Conservation (phyloP, 805 yeast species). For the Pichia thaimueangensis region DNA sequence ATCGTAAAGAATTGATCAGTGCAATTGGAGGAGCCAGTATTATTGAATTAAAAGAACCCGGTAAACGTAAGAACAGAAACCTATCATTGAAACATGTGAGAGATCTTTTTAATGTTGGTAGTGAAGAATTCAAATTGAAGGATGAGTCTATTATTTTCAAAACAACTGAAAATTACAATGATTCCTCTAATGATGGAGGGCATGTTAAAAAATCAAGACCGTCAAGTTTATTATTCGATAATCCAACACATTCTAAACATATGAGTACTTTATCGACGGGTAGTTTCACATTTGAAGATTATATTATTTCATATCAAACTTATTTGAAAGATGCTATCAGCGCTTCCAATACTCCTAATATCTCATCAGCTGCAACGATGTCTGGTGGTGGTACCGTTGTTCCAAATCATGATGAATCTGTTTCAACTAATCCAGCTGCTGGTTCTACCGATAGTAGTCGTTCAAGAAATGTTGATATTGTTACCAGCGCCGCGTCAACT, state of each 20-base stretch:
- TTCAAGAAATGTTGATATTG: conserved; percentile 19
- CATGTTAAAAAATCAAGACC: conserved; percentile 25
- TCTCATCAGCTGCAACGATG: no score
- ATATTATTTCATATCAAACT: conserved; percentile 20
- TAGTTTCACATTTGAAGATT: conserved; percentile 30
- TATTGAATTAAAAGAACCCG: conserved; percentile 6
- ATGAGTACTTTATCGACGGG: conserved; percentile 31
- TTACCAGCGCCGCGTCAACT: conserved; percentile 57
- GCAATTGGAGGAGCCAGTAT: conserved; percentile 39
- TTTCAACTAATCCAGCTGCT: not conserved
- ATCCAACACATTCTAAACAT: conserved; percentile 23
- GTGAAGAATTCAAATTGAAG: conserved; percentile 45
- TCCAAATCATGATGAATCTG: not conserved
- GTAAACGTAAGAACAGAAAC: conserved; percentile 30
- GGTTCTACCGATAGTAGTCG: not conserved
- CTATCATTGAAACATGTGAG: conserved; percentile 49
- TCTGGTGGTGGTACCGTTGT: not conserved
- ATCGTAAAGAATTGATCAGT: conserved; percentile 45
- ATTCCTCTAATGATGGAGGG: conserved; percentile 15
- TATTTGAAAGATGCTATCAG: conserved; percentile 18
- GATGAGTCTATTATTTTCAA: conserved; percentile 55
- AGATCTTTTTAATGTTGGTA: conserved; percentile 58
- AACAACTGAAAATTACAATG: conserved; percentile 27
- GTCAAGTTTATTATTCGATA: conserved; percentile 30
- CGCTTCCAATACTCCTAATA: no score